Conservation (phyloP, 768 basidiomycete genomes). For the Megacollybia marginata region DNA sequence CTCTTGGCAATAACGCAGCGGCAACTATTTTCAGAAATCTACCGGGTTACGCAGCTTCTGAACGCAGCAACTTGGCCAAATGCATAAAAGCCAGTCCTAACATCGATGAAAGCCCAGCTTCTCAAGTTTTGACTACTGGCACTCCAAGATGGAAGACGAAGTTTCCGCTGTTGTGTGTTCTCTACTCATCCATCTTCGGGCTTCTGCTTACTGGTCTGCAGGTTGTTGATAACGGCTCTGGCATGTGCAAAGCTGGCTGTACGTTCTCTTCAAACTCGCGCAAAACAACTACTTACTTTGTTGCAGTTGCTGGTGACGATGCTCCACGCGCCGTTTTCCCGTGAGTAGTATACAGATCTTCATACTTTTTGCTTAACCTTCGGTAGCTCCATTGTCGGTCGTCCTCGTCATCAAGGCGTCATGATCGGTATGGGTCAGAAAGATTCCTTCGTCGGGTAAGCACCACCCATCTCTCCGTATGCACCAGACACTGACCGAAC, state of each 20-base stretch:
- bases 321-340: slow-evolving; percentile 91
- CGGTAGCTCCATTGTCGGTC: slow-evolving; percentile 82
- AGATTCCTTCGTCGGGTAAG: slow-evolving; percentile 76
- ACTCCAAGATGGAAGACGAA: slow-evolving; percentile 50
- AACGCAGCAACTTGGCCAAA: too few species aligned
- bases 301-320: slow-evolving; percentile 77
- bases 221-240: slow-evolving; percentile 42
- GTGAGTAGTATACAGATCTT: slow-evolving; percentile 40
- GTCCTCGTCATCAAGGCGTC: slow-evolving; percentile 89
- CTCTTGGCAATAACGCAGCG: too few species aligned
- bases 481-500: too few species aligned
- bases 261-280: slow-evolving; percentile 16
- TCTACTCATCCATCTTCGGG: not conserved
- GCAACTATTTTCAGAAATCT: too few species aligned
- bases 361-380: not conserved
- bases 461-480: too few species aligned
- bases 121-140: not conserved
- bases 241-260: slow-evolving; percentile 90
- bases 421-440: slow-evolving; percentile 98
- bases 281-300: slow-evolving; percentile 15
- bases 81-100: too few species aligned
- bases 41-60: too few species aligned
- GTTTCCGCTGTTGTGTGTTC: slow-evolving; percentile 43
- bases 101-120: too few species aligned
- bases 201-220: slow-evolving; percentile 15